Percentiles rank a stretch among this genome's conserved stretches.
Evolutionary conservation across 2,329 filamentous ascomycete species (phyloP).

Genomic region (Ciborinia camelliae): DNA sequence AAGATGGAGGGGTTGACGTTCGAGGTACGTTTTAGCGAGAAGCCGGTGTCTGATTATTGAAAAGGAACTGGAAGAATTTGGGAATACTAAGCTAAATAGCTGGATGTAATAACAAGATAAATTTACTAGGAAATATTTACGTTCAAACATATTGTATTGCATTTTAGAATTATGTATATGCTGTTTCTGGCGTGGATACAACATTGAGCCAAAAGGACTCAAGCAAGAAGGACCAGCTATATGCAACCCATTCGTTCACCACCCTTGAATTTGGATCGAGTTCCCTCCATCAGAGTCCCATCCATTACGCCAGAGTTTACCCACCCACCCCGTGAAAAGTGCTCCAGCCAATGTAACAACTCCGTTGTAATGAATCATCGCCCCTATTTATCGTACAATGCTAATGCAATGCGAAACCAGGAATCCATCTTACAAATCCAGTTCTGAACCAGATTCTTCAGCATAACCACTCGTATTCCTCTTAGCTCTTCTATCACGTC

Average conservation of each 20-base stretch:
- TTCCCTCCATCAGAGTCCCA: conserved; percentile 1
- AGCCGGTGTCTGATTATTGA: conserved; percentile 10
- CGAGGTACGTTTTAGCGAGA: conserved; percentile 18
- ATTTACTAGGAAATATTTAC: background rate
- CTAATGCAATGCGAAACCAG: conserved; percentile 17
- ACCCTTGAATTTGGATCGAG: background rate
- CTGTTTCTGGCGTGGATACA: conserved; percentile 7
- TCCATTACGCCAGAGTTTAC: conserved; percentile 18
- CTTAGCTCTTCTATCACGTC: conserved; percentile 37
- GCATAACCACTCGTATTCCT: conserved; percentile 36
- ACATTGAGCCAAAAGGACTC: conserved; percentile 4
- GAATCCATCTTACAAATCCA: conserved; percentile 25
- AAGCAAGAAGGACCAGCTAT: conserved; percentile 12
- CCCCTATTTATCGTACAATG: conserved; percentile 20
- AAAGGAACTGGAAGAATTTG: background rate
- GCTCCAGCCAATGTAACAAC: conserved; percentile 16
- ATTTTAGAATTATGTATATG: conserved; percentile 11
- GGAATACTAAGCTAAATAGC: background rate
- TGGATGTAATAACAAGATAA: too few species aligned
- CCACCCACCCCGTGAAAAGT: conserved; percentile 13
- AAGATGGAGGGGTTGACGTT: conserved; percentile 18
- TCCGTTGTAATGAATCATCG: conserved; percentile 16
- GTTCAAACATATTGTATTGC: background rate
- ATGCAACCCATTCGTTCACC: conserved; percentile 12
- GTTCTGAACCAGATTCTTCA: conserved; percentile 35